These are phyloP conservation scores for Talaromyces wortmannii DNA, from an alignment of 495 filamentous ascomycete genomes.

Conservation along the genomic window DNA sequence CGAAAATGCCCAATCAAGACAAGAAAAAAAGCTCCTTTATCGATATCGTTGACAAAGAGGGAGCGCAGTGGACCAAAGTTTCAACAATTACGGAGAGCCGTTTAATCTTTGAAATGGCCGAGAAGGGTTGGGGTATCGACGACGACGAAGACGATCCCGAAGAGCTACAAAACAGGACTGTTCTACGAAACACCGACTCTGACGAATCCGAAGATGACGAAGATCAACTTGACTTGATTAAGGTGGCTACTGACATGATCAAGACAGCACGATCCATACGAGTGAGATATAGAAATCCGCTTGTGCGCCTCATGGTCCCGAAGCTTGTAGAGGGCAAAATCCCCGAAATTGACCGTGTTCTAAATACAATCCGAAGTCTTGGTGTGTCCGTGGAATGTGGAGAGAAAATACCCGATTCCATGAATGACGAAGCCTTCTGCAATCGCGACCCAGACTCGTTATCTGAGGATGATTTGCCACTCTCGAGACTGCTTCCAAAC, in stretches of 20 bases:
- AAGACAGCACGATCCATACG: conserved; percentile 46
- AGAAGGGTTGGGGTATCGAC: conserved; percentile 51
- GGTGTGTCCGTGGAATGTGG: conserved; percentile 47
- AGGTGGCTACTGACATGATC: conserved; percentile 45
- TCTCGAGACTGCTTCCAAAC: conserved; percentile 44
- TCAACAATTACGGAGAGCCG: conserved; percentile 51
- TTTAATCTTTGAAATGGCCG: conserved; percentile 55
- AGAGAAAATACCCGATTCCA: conserved; percentile 10
- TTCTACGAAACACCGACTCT: conserved; percentile 25
- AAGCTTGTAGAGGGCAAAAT: conserved; percentile 42
- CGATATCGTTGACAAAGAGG: conserved; percentile 46
- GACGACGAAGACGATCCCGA: conserved; percentile 16
- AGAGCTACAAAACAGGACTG: conserved; percentile 11
- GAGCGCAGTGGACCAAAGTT: conserved; percentile 55
- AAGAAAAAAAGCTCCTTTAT: conserved; percentile 38
- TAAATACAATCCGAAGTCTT: conserved; percentile 49
- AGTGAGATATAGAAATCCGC: conserved; percentile 51
- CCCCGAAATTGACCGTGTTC: conserved; percentile 48
- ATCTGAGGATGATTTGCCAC: conserved; percentile 16
- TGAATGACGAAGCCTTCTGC: conserved; percentile 6
- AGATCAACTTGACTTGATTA: conserved; percentile 49
- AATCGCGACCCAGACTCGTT: conserved; percentile 1
- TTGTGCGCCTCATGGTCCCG: conserved; percentile 53
- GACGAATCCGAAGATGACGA: conserved; percentile 32
- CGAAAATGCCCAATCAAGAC: conserved; percentile 19